Conservation (phyloP, 2,329 filamentous ascomycete species). For the Aureobasidium sp. region DNA sequence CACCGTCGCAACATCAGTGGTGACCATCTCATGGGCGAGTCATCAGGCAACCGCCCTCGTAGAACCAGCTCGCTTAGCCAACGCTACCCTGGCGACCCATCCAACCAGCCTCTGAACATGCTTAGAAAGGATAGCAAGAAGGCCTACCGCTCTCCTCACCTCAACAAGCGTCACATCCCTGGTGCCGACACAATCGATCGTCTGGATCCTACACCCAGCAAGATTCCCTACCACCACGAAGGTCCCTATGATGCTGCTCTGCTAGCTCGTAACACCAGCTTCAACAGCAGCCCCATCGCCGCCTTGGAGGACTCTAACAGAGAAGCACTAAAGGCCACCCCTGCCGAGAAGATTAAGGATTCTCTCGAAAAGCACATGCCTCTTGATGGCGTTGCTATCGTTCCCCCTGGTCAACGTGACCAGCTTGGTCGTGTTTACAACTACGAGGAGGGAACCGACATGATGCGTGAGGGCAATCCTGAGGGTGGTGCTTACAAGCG, state of each 20-base stretch:
- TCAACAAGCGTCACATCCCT: constrained; percentile 58
- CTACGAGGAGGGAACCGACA: constrained; percentile 79
- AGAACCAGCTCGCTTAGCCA: constrained; percentile 49
- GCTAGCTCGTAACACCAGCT: constrained; percentile 62
- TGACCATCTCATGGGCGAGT: constrained; percentile 12
- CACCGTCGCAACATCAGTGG: constrained; percentile 19
- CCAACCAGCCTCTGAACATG: constrained; percentile 59
- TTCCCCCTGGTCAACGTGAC: constrained; percentile 68
- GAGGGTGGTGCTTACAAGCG: constrained; percentile 69
- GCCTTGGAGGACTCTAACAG: constrained; percentile 66
- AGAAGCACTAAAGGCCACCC: constrained; percentile 74
- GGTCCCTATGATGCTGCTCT: constrained; percentile 84
- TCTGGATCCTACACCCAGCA: constrained; percentile 60
- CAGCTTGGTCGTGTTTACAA: constrained; percentile 61
- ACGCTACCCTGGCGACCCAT: constrained; percentile 58
- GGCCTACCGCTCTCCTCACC: constrained; percentile 60
- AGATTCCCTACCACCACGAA: constrained; percentile 72
- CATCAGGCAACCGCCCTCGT: constrained; percentile 25
- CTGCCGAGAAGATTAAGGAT: constrained; percentile 68
- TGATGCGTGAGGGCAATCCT: constrained; percentile 67
- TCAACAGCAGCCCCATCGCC: constrained; percentile 61
- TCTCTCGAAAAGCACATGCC: constrained; percentile 66
- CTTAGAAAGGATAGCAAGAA: constrained; percentile 55
- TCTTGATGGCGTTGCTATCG: constrained; percentile 67
- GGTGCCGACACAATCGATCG: constrained; percentile 72